phyloP scores from a whole-genome alignment of 768 basidiomycete genomes.

The Neoboletus magnificus region DNA sequence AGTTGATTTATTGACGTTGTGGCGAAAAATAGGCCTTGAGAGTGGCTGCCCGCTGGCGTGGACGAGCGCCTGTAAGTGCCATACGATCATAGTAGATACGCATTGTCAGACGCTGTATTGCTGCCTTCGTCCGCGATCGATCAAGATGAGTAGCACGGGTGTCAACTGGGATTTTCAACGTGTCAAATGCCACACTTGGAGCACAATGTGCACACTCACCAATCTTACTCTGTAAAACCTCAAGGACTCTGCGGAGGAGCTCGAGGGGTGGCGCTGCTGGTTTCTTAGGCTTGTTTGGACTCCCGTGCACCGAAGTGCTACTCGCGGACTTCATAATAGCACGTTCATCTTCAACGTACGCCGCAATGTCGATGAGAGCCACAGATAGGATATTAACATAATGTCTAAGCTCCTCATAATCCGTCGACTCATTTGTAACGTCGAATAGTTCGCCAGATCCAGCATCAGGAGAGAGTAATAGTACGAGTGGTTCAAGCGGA shows the following conservation, averaged over 20 bases:
- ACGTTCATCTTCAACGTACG: slow-evolving; percentile 52
- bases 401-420: slow-evolving; percentile 59
- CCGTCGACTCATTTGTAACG: slow-evolving; percentile 48
- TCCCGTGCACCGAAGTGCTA: slow-evolving; percentile 14
- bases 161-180: slow-evolving; percentile 45
- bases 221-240: slow-evolving; percentile 56
- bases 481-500: slow-evolving; percentile 47
- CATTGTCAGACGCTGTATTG: slow-evolving; percentile 60
- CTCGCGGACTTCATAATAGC: slow-evolving; percentile 6
- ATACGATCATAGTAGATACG: slow-evolving; percentile 60
- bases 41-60: slow-evolving; percentile 22
- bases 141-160: slow-evolving; percentile 73
- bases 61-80: slow-evolving; percentile 27
- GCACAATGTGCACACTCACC: slow-evolving; percentile 39
- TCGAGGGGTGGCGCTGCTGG: slow-evolving; percentile 43
- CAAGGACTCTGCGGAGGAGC: slow-evolving; percentile 45
- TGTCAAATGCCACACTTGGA: neutral
- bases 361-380: slow-evolving; percentile 55
- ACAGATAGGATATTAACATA: slow-evolving; percentile 55
- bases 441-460: slow-evolving; percentile 49
- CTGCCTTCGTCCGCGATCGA: slow-evolving; percentile 69
- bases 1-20: slow-evolving; percentile 12
- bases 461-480: slow-evolving; percentile 45
- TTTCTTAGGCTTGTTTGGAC: slow-evolving; percentile 30
- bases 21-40: slow-evolving; percentile 31